Conservation (phyloP, 164 flowering plant species). For the Paratinospora sagittata region DNA sequence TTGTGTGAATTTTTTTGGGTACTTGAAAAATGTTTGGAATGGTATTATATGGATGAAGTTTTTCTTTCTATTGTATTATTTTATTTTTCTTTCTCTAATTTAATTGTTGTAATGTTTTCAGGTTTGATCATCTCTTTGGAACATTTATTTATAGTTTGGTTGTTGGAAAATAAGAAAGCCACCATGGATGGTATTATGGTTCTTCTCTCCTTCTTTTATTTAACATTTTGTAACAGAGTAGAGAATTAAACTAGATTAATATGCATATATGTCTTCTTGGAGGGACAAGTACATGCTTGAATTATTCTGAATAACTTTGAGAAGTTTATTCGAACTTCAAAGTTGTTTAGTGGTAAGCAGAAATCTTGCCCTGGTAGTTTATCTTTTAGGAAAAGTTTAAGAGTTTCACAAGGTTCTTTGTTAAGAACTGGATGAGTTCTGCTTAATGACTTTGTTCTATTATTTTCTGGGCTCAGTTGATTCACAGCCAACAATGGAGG, state of each 20-base stretch:
- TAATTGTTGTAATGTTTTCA: background rate
- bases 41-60: background rate
- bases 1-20: background rate
- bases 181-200: conserved; percentile 8
- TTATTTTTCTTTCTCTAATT: background rate
- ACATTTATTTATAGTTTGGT: background rate
- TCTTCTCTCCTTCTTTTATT: background rate
- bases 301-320: background rate
- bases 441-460: background rate
- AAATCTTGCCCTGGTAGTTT: background rate
- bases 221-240: background rate
- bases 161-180: background rate
- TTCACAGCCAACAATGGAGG: conserved; percentile 85
- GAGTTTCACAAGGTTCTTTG: background rate
- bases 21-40: background rate
- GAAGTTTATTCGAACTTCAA: background rate
- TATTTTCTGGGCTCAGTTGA: conserved; percentile 44
- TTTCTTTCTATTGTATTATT: background rate
- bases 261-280: background rate
- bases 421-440: no score
- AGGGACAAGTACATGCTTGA: background rate
- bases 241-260: background rate
- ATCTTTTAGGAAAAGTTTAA: no score
- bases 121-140: background rate
- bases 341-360: background rate